These are phyloP conservation scores for Trichodelitschia bisporula DNA, from an alignment of 495 filamentous ascomycete species.

Conservation along the genomic window DNA sequence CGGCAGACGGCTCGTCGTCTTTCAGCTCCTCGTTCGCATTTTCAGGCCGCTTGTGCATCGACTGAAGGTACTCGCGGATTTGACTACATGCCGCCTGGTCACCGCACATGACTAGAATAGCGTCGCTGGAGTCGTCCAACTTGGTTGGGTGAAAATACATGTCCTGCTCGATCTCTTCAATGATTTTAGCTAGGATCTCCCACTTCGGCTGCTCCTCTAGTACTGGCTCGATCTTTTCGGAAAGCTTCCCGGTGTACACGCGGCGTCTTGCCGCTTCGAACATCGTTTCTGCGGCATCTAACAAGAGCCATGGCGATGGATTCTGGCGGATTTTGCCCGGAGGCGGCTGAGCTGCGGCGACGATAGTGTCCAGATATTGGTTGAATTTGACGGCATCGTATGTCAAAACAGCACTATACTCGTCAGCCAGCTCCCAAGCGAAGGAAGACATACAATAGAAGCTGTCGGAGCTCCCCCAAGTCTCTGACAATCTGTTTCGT, in stretches of 20 bases:
- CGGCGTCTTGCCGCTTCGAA: slow-evolving; percentile 76
- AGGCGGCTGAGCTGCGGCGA: slow-evolving; percentile 69
- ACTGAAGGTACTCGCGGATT: slow-evolving; percentile 71
- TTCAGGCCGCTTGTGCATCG: slow-evolving; percentile 40
- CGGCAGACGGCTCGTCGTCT: slow-evolving; percentile 34
- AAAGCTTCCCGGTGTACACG: slow-evolving; percentile 56
- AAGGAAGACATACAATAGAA: slow-evolving; percentile 35
- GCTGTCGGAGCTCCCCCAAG: slow-evolving; percentile 58
- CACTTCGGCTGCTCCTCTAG: slow-evolving; percentile 92
- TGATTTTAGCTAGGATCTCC: slow-evolving; percentile 58
- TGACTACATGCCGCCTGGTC: slow-evolving; percentile 75
- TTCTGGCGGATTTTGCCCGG: slow-evolving; percentile 70
- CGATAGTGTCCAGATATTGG: slow-evolving; percentile 81
- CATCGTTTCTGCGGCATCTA: slow-evolving; percentile 84
- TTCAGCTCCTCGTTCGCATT: slow-evolving; percentile 19
- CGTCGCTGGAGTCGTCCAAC: slow-evolving; percentile 69
- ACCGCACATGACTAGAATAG: slow-evolving; percentile 84
- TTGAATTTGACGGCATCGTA: slow-evolving; percentile 84
- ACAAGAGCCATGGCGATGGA: slow-evolving; percentile 88
- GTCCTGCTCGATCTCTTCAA: slow-evolving; percentile 86
- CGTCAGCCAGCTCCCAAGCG: background rate
- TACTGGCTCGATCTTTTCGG: slow-evolving; percentile 39
- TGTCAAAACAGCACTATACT: slow-evolving; percentile 36
- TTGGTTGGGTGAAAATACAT: slow-evolving; percentile 53
- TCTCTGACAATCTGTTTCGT: slow-evolving; percentile 86